These are phyloP conservation scores for Austroboletus niveus DNA, from an alignment of 1,284 basidiomycete species.

Conservation along the genomic window DNA sequence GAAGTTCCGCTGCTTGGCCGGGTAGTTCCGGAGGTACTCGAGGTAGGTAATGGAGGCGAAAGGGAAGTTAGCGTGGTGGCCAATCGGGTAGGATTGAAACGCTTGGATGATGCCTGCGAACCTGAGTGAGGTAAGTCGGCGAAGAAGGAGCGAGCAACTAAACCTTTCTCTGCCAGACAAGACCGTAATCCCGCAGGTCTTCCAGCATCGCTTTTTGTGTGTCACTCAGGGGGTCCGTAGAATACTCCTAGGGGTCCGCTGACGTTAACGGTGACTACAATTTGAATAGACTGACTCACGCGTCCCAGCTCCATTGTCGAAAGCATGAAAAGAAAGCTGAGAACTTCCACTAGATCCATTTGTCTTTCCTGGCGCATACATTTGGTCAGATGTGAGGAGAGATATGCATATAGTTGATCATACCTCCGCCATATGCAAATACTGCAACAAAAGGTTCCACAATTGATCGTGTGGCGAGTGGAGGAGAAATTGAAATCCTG, in stretches of 20 bases:
- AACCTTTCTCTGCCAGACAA: constrained; percentile 82
- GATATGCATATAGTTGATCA: constrained; percentile 15
- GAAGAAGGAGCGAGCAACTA: constrained; percentile 9
- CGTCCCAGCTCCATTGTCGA: constrained; percentile 91
- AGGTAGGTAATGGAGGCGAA: constrained; percentile 66
- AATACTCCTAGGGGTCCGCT: constrained; percentile 70
- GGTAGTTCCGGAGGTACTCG: constrained; percentile 46
- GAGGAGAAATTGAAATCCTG: constrained; percentile 95
- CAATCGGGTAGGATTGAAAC: constrained; percentile 94
- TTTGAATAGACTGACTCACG: constrained; percentile 42
- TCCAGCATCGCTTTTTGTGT: constrained; percentile 87
- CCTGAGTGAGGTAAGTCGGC: constrained; percentile 6
- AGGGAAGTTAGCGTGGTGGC: constrained; percentile 91
- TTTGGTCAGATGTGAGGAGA: background rate
- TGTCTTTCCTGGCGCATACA: constrained; percentile 58
- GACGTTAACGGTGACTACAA: background rate
- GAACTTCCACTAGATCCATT: constrained; percentile 92
- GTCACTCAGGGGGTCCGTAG: constrained; percentile 75
- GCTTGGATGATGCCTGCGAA: constrained; percentile 60
- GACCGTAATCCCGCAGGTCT: constrained; percentile 92
- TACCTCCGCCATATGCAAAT: constrained; percentile 81
- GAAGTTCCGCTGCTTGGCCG: constrained; percentile 16
- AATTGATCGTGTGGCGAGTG: constrained; percentile 96
- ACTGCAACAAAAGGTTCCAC: constrained; percentile 95
- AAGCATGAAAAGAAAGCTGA: constrained; percentile 94